Evolutionary conservation across 2,329 filamentous ascomycete species (phyloP).

Genomic region (Didymella keratinophila): DNA sequence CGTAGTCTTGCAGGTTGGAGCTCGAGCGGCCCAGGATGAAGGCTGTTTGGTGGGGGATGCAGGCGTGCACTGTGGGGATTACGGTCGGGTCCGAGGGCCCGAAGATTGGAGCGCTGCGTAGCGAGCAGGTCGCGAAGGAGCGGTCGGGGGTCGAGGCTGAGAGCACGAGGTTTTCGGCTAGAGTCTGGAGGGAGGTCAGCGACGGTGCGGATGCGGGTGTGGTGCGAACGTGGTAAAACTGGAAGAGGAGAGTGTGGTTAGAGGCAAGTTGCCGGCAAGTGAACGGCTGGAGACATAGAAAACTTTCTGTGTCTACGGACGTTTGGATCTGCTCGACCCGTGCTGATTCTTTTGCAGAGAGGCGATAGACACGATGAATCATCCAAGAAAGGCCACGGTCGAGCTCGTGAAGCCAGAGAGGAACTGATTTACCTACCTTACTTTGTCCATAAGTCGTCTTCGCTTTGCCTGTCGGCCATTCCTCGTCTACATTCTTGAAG

Average conservation of each 20-base stretch:
- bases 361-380: not conserved
- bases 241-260: not conserved
- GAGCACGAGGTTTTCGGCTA: conserved; percentile 83
- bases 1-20: conserved; percentile 74
- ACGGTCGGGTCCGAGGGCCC: conserved; percentile 85
- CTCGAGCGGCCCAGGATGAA: conserved; percentile 79
- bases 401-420: too few relatives aligned
- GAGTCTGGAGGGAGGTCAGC: conserved; percentile 60
- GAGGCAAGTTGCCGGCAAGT: not conserved
- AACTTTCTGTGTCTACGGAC: not conserved
- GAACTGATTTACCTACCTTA: conserved; percentile 65
- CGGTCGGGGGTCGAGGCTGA: conserved; percentile 68
- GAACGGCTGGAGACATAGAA: not conserved
- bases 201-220: not conserved
- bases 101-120: conserved; percentile 89
- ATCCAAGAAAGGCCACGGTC: not conserved
- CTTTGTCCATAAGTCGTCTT: conserved; percentile 85
- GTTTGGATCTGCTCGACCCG: not conserved
- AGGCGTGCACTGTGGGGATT: conserved; percentile 75
- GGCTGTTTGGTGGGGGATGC: conserved; percentile 73
- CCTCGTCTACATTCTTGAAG: conserved; percentile 84
- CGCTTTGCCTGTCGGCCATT: conserved; percentile 77
- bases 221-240: too few relatives aligned
- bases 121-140: conserved; percentile 74
- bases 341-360: not conserved